phyloP scores from a whole-genome alignment of 78 protist genomes.

The Protostelium mycophagum region DNA sequence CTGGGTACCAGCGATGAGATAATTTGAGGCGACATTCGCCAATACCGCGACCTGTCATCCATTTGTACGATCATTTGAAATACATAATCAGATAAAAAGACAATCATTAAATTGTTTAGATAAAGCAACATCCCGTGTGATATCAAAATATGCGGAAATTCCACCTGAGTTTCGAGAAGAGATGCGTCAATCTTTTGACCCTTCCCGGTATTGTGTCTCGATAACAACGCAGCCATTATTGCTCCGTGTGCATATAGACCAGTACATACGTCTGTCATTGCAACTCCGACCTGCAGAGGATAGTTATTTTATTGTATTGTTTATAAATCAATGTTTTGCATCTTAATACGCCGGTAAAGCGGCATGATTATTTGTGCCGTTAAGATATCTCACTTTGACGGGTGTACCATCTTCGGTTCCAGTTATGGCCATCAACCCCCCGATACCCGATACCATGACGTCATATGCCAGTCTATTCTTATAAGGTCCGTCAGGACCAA shows the following conservation, averaged over 20 bases:
- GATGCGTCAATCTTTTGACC: background rate
- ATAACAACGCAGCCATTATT: conserved; percentile 4
- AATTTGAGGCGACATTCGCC: conserved; percentile 3
- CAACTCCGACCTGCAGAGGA: background rate
- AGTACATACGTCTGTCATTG: conserved; percentile 4
- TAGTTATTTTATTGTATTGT: no score
- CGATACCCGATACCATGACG: background rate
- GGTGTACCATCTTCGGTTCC: conserved; percentile 1
- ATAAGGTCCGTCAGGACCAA: conserved; percentile 1
- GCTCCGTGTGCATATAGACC: conserved; percentile 11
- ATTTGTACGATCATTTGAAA: background rate
- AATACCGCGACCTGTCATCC: background rate
- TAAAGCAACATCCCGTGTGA: no score
- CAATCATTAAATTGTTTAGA: no score
- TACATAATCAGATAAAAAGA: no score
- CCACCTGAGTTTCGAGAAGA: background rate
- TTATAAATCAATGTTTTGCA: no score
- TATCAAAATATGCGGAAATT: no score
- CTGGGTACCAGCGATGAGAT: background rate
- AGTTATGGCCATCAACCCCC: conserved; percentile 12
- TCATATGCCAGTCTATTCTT: background rate
- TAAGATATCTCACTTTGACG: background rate
- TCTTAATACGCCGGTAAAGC: background rate
- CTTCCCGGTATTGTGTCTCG: background rate
- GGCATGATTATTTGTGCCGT: background rate